Base-by-base conservation (phyloP, 2,329 filamentous ascomycete species). In the Capronia coronata region DNA sequence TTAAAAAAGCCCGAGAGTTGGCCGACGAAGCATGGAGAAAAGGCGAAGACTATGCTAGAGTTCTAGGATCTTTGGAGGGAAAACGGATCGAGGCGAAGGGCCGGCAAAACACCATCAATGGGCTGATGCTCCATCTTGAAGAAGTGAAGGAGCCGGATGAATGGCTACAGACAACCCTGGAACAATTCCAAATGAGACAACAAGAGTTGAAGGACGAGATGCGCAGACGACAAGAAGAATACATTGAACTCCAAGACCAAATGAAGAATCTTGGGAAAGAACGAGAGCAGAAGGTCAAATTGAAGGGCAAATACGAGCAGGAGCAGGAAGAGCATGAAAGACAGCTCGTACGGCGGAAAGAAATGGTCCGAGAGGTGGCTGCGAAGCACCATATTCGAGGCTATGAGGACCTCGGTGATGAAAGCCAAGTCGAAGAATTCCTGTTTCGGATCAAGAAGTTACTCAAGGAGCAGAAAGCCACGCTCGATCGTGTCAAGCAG, bases 251-350 rank as follows among this genome's bases (percentile, higher is more conserved):
- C n/a, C 71, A 70, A 49, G 63, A 71, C 21, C 68, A 71, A 22
- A 71, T 82, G 2, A 63, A 65, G 39, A 54, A 61, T 13, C 44
- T 58, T 19, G 43, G 55, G 29, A 51, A 48, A 23, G 43, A 55
- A 21, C 43, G 54, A 18, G 52, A 58, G 43, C 48, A 48, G 11
- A 76, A 77, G 57, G 71, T 77, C 52, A 72, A 67, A 21, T 68
- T 74, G 54, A 65, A 67, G 65, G 91, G 91, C 37, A 87, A 84
- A 58, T 82, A 84, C 59, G 80, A 93, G 66, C 91, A 90, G 1
- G 84, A 95, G 63, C 89, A 91, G 69, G 84, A 87, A 54, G 87
- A 85, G 61, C 87, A 93, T 63, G 87, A 96, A 63, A 80, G 84
- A 2, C 86, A 96, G 57, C 65, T 95, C 2, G 74, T 80, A 59